phyloP scores from a whole-genome alignment of 2,329 filamentous ascomycete genomes.

The Atkinsonella hypoxylon region DNA sequence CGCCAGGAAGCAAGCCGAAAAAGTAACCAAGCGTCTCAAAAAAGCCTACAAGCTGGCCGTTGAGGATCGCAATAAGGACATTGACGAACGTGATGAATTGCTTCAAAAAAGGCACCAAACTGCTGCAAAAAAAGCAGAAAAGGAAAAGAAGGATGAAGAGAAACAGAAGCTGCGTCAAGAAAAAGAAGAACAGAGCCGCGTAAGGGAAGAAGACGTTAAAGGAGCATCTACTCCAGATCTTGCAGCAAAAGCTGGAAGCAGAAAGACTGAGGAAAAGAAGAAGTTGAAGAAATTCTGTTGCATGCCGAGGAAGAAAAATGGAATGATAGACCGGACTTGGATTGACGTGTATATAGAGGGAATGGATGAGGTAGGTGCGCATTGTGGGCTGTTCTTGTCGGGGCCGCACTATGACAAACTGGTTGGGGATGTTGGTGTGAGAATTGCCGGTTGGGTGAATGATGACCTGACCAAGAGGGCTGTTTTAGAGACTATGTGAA shows the following conservation, averaged over 20 bases:
- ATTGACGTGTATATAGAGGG: slow-evolving; percentile 68
- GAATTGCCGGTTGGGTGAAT: slow-evolving; percentile 58
- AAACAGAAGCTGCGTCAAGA: slow-evolving; percentile 23
- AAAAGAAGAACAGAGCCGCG: slow-evolving; percentile 18
- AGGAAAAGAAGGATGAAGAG: slow-evolving; percentile 27
- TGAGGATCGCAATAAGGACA: slow-evolving; percentile 52
- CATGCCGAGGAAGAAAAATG: slow-evolving; percentile 44
- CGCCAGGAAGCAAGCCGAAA: slow-evolving; percentile 55
- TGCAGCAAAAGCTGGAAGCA: background rate
- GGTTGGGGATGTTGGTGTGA: slow-evolving; percentile 60
- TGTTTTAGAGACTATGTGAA: slow-evolving; percentile 14
- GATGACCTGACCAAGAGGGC: slow-evolving; percentile 42
- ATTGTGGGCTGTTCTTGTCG: slow-evolving; percentile 69
- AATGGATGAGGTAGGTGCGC: slow-evolving; percentile 75
- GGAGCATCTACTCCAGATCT: background rate
- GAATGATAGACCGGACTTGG: slow-evolving; percentile 59
- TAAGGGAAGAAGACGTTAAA: slow-evolving; percentile 5
- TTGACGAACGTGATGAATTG: slow-evolving; percentile 51
- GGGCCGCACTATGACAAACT: slow-evolving; percentile 62
- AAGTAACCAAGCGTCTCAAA: slow-evolving; percentile 48
- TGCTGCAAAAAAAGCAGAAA: slow-evolving; percentile 28
- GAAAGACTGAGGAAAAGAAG: slow-evolving; percentile 18
- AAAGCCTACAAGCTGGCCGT: slow-evolving; percentile 55
- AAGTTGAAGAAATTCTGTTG: slow-evolving; percentile 71
- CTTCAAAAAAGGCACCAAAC: slow-evolving; percentile 41